These are phyloP conservation scores for Polyporus arcularius DNA, from an alignment of 768 basidiomycete genomes.

Conservation along the genomic window DNA sequence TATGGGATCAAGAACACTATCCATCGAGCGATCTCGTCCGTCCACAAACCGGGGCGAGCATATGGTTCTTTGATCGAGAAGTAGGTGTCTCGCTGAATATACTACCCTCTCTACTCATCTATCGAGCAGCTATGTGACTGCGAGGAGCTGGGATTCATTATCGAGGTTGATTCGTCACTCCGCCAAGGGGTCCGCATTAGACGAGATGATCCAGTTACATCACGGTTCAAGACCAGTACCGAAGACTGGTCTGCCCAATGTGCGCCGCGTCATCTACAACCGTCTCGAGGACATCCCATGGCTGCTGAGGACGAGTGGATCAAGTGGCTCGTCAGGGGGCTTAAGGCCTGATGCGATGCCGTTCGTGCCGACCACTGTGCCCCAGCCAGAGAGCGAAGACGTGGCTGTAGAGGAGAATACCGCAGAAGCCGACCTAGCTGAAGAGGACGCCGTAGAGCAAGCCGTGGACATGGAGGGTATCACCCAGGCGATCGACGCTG, in stretches of 20 bases:
- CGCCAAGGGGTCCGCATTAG: conserved; percentile 19
- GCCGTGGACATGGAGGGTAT: too few species aligned
- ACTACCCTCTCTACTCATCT: too few species aligned
- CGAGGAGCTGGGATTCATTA: conserved; percentile 30
- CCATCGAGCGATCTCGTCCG: not conserved
- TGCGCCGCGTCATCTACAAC: conserved; percentile 35
- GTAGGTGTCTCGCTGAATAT: conserved; percentile 5
- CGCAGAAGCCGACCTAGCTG: too few species aligned
- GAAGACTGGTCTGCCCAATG: not conserved
- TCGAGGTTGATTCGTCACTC: conserved; percentile 26
- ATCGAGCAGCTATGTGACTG: conserved; percentile 27
- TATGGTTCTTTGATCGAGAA: not conserved
- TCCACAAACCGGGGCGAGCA: not conserved
- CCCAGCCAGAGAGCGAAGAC: too few species aligned
- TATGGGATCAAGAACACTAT: conserved; percentile 1
- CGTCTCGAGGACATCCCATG: conserved; percentile 32
- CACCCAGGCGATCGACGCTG: too few species aligned
- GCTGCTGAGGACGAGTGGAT: conserved; percentile 32
- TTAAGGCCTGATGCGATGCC: too few species aligned
- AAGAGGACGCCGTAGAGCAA: too few species aligned
- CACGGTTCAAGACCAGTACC: conserved; percentile 4
- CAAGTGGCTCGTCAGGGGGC: too few species aligned
- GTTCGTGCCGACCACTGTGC: too few species aligned
- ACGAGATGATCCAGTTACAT: conserved; percentile 30
- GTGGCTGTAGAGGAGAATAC: too few species aligned